Base-by-base conservation (phyloP, 768 basidiomycete species). In the Lactarius hengduanensis region DNA sequence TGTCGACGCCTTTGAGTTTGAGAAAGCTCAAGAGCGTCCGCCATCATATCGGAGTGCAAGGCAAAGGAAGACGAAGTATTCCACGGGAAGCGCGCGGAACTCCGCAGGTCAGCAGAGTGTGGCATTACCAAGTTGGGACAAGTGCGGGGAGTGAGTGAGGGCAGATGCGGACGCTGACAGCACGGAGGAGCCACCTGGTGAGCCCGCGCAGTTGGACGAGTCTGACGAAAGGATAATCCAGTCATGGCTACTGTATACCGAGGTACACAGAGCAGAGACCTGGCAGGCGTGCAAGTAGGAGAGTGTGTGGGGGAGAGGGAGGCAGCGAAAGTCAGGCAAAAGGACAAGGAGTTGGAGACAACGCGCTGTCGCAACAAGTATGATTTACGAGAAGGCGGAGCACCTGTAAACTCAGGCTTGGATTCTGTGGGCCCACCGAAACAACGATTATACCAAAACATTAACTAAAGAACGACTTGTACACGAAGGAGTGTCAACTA, bases 241-340 rank as follows among this genome's bases (percentile, higher is more conserved):
- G 76, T 16, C 77, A 76, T 7, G 80, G 79, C 18, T 81, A 36
- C 16, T 62, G 18, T 66, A 59, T 62, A 60, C 69, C 26, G 69
- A 69, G 43, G 71, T 71, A 66, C 69, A 69, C 67, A 71, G 73
- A 61, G 76, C 76, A 67, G 83, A 82, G 70, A 81, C 80, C 59
- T 75, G 80, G 69, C 80, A 76, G 66, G 73, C 62, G 69, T 75
- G 82, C 68, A 85, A 83, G 73, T 75, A 78, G 59, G 82, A 84
- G 70, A 82, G 28, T 28, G 26, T 26, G 26, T 26, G 26, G 26
- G 26, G 26, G 26, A 26, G 28, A 28, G 0, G 3, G 28, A 28
- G 28, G 28, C 3, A 2, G 28, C 28, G 3, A 28, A 28, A 28
- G 28, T 28, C 28, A 28, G 28, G 28, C 3, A 26, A 26, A 26